phyloP scores from a whole-genome alignment of 2,329 filamentous ascomycete genomes.

The Calonectria fujianensis region DNA sequence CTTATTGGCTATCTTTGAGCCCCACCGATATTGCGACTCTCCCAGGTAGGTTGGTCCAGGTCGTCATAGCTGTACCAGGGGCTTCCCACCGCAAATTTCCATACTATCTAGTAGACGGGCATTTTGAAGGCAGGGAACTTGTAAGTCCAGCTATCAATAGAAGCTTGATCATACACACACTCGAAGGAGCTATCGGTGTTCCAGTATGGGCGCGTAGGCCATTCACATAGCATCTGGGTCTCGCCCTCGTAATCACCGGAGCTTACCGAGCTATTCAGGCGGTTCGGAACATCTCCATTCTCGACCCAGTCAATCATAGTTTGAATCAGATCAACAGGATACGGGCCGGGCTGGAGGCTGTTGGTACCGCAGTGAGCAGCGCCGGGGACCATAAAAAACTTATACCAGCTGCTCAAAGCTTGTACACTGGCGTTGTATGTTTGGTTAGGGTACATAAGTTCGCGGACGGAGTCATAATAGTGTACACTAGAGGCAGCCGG shows the following conservation, averaged over 20 bases:
- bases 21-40: too few species aligned
- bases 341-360: slow-evolving; percentile 65
- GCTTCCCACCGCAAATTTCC: too few species aligned
- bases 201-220: slow-evolving; percentile 55
- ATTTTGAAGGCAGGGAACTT: slow-evolving; percentile 41
- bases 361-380: slow-evolving; percentile 71
- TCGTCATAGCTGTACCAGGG: too few species aligned
- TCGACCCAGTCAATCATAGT: slow-evolving; percentile 82
- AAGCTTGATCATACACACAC: slow-evolving; percentile 42
- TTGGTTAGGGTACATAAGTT: slow-evolving; percentile 61
- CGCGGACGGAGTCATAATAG: slow-evolving; percentile 73
- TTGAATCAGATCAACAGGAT: slow-evolving; percentile 77
- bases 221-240: slow-evolving; percentile 62
- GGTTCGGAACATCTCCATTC: slow-evolving; percentile 68
- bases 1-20: too few species aligned
- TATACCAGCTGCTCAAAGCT: slow-evolving; percentile 72
- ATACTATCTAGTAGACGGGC: slow-evolving; percentile 33
- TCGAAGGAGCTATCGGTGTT: slow-evolving; percentile 21
- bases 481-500: slow-evolving; percentile 72
- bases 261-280: slow-evolving; percentile 60
- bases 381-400: slow-evolving; percentile 73
- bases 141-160: slow-evolving; percentile 42
- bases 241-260: slow-evolving; percentile 51
- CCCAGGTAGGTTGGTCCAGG: too few species aligned
- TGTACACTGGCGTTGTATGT: slow-evolving; percentile 60